These are phyloP conservation scores for Physcomitrellopsis africana DNA, from an alignment of 225 moss, liverwort and hornwort species.

Conservation along the genomic window DNA sequence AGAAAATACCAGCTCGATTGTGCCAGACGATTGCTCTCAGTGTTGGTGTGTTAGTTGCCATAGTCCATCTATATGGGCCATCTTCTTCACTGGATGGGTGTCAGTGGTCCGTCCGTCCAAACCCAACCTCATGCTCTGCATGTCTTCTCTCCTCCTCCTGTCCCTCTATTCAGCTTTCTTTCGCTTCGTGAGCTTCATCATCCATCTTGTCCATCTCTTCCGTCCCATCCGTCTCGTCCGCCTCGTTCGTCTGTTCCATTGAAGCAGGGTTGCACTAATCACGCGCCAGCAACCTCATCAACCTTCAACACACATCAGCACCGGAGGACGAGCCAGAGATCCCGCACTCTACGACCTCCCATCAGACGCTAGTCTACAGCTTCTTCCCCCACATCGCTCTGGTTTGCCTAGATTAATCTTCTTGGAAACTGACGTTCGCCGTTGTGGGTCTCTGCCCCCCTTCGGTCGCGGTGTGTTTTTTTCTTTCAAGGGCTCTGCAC, in stretches of 20 bases:
- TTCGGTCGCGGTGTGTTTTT: background rate
- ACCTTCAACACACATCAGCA: background rate
- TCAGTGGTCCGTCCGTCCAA: background rate
- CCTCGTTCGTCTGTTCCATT: background rate
- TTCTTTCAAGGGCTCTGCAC: background rate
- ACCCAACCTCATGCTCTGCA: background rate
- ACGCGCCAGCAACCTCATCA: constrained; percentile 1
- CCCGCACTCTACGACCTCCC: constrained; percentile 16
- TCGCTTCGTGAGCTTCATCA: background rate
- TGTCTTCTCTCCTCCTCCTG: background rate
- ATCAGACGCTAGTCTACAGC: background rate
- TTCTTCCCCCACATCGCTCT: background rate
- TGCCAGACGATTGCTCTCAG: background rate
- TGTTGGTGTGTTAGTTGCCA: background rate
- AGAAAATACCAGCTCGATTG: constrained; percentile 32
- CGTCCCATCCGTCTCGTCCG: background rate
- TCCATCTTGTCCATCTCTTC: constrained; percentile 7
- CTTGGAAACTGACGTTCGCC: constrained; percentile 11
- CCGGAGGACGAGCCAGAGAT: constrained; percentile 29
- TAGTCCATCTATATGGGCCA: constrained; percentile 12
- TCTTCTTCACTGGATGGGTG: background rate
- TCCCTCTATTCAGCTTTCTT: background rate
- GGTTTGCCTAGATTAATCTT: background rate
- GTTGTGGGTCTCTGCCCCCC: background rate
- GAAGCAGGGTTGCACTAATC: background rate